Evolutionary conservation across 2,329 filamentous ascomycete genomes (phyloP), one percentile per base, ranked within the genome.

Genomic region (Gnomoniopsis smithogilvyi): DNA sequence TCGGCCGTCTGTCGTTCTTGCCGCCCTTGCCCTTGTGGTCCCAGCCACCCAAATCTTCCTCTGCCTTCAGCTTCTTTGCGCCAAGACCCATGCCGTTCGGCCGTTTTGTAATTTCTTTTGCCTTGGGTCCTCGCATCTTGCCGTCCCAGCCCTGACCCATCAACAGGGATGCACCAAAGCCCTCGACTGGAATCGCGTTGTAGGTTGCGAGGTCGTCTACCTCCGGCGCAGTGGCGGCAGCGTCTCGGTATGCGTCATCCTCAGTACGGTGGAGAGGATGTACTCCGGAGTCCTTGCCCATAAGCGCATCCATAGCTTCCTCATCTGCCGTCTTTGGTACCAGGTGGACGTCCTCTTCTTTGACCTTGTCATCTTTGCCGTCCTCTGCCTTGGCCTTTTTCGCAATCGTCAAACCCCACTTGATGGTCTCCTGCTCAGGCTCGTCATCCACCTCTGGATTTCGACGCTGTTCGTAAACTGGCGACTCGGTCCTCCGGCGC

Each of bases 121-220:
- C 79, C 64, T 89, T 89, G 3, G 78, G 72, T 2, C 79, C 81
- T 50, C 78, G 75, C 62, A 80, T 77, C 56, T 86, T 83, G 72
- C 75, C 88, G 78, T 97, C 92, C 93, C 94, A 97, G 10, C 95
- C 95, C 90, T 98, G 97, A 11, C 93, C 92, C 34, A 93, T 86
- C 38, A 99, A 80, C 64, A 98, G 80, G 0, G 93, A 92, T 19
- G 92, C 90, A 8, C 95, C 95, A 65, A 98, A 99, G 67, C 97
- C 92, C 66, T 97, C 94, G 17, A 98, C 92, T 0, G 95, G 94
- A 62, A 96, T 89, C 14, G 89, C 87, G 60, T 90, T 88, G 74
- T 98, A 98, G 67, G 95, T 91, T 36, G 91, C 90, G 19, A 96
- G 77, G 0, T 87, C 90, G 3, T 92, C 88, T 33, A 85, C 80